These are phyloP conservation scores for Cladochytrium replicatum DNA, from an alignment of 192 early-diverging fungal species.

Conservation along the genomic window DNA sequence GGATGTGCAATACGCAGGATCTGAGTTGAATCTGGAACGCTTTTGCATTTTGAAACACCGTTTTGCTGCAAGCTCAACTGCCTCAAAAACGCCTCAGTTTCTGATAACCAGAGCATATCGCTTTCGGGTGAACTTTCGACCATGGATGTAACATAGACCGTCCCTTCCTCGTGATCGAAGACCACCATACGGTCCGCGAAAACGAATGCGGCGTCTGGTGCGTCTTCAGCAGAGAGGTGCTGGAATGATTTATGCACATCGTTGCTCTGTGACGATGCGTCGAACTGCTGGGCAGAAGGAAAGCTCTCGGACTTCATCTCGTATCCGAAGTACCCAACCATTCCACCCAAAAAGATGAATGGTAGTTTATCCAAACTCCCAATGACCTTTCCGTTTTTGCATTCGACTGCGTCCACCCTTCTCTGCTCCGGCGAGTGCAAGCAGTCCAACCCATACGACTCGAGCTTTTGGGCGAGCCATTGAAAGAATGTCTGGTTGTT, in stretches of 20 bases:
- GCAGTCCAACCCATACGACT: constrained; percentile 5
- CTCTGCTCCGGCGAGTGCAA: background rate
- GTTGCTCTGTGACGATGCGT: background rate
- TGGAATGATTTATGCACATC: constrained; percentile 8
- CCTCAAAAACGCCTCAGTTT: background rate
- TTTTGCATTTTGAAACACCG: background rate
- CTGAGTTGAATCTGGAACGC: too few species aligned
- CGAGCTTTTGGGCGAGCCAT: constrained; percentile 7
- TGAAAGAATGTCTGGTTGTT: constrained; percentile 23
- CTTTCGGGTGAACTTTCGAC: background rate
- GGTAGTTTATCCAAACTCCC: constrained; percentile 8
- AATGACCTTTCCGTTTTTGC: background rate
- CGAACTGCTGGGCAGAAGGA: background rate
- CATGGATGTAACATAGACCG: constrained; percentile 19
- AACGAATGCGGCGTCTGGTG: constrained; percentile 66
- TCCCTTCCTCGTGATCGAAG: constrained; percentile 47
- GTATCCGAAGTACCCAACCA: constrained; percentile 88
- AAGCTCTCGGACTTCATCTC: constrained; percentile 83
- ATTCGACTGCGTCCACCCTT: background rate
- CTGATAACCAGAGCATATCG: background rate
- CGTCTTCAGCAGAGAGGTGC: background rate
- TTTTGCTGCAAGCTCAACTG: constrained; percentile 1
- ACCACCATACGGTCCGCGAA: constrained; percentile 68
- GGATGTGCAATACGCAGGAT: too few species aligned
- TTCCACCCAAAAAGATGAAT: constrained; percentile 67